phyloP scores from a whole-genome alignment of 257 asterid genomes.

The Verbena officinalis region DNA sequence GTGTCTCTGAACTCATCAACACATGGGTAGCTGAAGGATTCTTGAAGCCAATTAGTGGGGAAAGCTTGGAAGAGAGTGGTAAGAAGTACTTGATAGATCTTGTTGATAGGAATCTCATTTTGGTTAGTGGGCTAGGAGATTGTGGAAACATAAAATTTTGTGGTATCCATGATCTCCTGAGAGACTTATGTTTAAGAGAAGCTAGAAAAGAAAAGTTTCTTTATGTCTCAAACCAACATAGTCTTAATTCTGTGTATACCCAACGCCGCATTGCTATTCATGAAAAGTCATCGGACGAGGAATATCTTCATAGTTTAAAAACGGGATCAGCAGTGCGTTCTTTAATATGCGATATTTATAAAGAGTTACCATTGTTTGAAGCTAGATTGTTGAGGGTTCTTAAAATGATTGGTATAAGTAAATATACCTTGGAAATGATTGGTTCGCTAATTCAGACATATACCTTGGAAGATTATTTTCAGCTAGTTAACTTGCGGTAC shows the following conservation, averaged over 20 bases:
- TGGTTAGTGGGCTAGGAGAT: neutral
- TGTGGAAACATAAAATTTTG: neutral
- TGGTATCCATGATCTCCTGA: slow-evolving; percentile 25
- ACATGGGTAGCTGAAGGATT: slow-evolving; percentile 31
- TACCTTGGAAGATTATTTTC: neutral
- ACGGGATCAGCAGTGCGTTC: neutral
- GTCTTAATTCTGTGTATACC: neutral
- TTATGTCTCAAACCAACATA: neutral
- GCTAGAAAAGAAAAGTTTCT: slow-evolving; percentile 18
- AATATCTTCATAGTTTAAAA: neutral
- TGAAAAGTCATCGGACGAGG: neutral
- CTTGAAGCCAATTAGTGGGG: neutral
- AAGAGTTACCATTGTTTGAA: neutral
- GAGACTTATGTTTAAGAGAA: slow-evolving; percentile 21
- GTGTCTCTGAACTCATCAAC: slow-evolving; percentile 2
- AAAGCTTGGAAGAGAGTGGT: slow-evolving; percentile 22
- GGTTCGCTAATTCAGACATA: no score
- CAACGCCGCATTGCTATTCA: slow-evolving; percentile 12
- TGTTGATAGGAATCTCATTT: slow-evolving; percentile 22
- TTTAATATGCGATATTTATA: neutral
- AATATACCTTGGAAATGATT: neutral
- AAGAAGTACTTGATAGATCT: slow-evolving; percentile 4
- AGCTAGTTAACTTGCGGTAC: slow-evolving; percentile 5
- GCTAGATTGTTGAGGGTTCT: neutral
- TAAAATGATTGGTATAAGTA: neutral